Evolutionary conservation across 1,139 yeast genomes (phyloP).

Genomic region (Eremothecium coryli): DNA sequence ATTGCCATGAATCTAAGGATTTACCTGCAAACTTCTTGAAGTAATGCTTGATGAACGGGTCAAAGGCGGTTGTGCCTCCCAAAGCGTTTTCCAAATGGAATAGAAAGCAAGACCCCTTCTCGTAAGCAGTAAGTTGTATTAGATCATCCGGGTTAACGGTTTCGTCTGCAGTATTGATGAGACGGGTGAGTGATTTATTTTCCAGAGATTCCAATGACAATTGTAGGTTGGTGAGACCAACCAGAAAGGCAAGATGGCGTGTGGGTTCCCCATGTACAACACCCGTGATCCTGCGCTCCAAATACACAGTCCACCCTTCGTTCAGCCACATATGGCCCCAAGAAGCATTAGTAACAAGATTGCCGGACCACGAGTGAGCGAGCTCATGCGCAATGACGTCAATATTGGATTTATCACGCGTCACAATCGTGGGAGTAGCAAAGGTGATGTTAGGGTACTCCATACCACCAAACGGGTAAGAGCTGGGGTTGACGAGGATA

Average conservation of each 20-base stretch:
- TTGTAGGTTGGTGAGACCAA: constrained; percentile 80
- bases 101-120: constrained; percentile 76
- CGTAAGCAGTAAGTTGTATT: constrained; percentile 82
- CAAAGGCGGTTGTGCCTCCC: constrained; percentile 56
- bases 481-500: constrained; percentile 67
- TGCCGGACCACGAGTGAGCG: constrained; percentile 91
- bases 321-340: constrained; percentile 95
- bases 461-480: constrained; percentile 95
- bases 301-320: constrained; percentile 93
- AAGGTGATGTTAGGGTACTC: constrained; percentile 88
- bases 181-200: constrained; percentile 45
- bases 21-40: constrained; percentile 58
- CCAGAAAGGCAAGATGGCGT: constrained; percentile 73
- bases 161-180: constrained; percentile 61
- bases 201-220: constrained; percentile 57
- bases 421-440: constrained; percentile 81
- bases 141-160: constrained; percentile 80
- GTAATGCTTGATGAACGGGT: constrained; percentile 71
- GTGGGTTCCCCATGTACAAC: constrained; percentile 65
- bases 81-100: constrained; percentile 60
- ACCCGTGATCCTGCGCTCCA: constrained; percentile 78
- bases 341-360: constrained; percentile 77
- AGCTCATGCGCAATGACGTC: constrained; percentile 87
- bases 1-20: constrained; percentile 75
- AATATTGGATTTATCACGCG: constrained; percentile 79